Conservation (phyloP, 495 filamentous ascomycete species). For the Jackrogersella multiformis region DNA sequence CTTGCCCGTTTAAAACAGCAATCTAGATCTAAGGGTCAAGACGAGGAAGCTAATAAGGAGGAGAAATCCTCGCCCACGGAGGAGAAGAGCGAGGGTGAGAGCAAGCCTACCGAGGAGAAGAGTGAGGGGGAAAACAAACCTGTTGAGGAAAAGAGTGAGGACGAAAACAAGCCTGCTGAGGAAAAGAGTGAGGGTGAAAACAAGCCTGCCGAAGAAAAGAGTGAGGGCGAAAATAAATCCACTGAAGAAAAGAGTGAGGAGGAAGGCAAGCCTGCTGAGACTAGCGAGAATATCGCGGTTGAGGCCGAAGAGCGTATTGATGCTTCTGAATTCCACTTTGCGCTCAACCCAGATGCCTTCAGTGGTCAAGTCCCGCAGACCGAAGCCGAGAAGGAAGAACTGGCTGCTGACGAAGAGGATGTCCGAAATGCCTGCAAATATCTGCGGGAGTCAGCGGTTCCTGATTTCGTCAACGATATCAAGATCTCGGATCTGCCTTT, state of each 20-base stretch:
- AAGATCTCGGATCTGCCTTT: conserved; percentile 93
- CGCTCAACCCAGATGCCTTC: conserved; percentile 95
- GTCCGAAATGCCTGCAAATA: conserved; percentile 85
- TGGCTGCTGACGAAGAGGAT: conserved; percentile 86
- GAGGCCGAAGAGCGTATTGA: conserved; percentile 69
- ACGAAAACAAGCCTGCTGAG: conserved; percentile 46
- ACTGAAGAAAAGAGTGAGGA: too few species aligned
- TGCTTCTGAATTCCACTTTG: conserved; percentile 83
- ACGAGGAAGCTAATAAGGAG: conserved; percentile 37
- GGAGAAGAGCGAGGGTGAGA: conserved; percentile 36
- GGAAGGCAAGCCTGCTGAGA: conserved; percentile 47
- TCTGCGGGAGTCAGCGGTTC: conserved; percentile 77
- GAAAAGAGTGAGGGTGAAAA: too few species aligned
- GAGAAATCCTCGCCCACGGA: conserved; percentile 38
- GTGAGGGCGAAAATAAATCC: conserved; percentile 27
- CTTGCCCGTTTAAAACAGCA: conserved; percentile 63
- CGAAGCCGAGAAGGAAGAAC: conserved; percentile 85
- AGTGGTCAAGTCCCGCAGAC: conserved; percentile 91
- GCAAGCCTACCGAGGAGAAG: conserved; percentile 30
- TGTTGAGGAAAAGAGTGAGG: too few species aligned
- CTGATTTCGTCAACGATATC: conserved; percentile 77
- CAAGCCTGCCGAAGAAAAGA: conserved; percentile 34
- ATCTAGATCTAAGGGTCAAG: conserved; percentile 32
- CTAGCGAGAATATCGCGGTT: conserved; percentile 40
- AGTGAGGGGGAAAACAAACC: conserved; percentile 31